phyloP scores from a whole-genome alignment of 306 rosid species.

The Ormosia emarginata region DNA sequence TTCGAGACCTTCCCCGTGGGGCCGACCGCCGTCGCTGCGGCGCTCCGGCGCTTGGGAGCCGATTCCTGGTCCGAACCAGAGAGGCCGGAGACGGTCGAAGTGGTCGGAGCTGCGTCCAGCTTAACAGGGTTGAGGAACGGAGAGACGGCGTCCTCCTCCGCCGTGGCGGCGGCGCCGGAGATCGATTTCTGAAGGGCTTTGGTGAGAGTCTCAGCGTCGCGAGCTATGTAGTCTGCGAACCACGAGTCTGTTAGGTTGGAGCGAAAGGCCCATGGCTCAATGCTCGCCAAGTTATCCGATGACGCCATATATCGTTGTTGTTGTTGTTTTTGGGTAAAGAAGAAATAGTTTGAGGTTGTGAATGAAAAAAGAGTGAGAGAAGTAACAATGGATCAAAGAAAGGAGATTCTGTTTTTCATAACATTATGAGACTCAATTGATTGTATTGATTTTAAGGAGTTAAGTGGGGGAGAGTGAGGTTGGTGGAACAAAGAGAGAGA shows the following conservation, averaged over 20 bases:
- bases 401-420: no score
- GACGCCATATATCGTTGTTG: constrained; percentile 47
- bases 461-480: no score
- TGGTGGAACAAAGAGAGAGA: not conserved
- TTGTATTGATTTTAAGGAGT: no score
- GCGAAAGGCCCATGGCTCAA: constrained; percentile 53
- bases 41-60: constrained; percentile 23
- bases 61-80: constrained; percentile 71
- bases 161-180: not conserved
- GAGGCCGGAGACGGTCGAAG: constrained; percentile 55
- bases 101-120: constrained; percentile 34
- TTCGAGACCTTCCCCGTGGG: constrained; percentile 49
- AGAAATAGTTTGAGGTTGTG: not conserved
- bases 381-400: no score
- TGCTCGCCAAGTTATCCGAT: constrained; percentile 42
- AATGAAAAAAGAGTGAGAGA: not conserved
- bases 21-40: not conserved
- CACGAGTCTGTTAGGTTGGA: constrained; percentile 44
- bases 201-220: constrained; percentile 55
- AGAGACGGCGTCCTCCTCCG: constrained; percentile 3
- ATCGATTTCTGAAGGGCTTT: constrained; percentile 64
- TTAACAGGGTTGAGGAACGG: constrained; percentile 6
- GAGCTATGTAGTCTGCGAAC: constrained; percentile 48
- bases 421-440: no score
- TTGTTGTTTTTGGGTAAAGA: not conserved